These are phyloP conservation scores for Pterothamnion heteromorphum DNA, from an alignment of 31 red algal genomes.

Conservation along the genomic window DNA sequence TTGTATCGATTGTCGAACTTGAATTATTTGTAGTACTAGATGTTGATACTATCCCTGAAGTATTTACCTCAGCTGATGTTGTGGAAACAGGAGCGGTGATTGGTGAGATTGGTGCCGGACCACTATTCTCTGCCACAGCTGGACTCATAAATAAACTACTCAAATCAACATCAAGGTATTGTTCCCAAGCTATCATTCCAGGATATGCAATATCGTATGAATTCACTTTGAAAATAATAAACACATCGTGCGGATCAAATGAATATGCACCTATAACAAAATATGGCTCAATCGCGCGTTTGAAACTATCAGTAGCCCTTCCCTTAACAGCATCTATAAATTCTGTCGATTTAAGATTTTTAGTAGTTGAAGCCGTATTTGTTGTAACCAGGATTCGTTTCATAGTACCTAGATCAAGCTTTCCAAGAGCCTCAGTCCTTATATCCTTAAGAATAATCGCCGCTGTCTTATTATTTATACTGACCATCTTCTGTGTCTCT, in stretches of 20 bases:
- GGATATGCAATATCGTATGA: neutral
- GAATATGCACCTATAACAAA: neutral
- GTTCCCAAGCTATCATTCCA: neutral
- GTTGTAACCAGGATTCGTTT: neutral
- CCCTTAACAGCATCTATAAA: neutral
- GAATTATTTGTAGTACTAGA: no score
- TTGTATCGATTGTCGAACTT: no score
- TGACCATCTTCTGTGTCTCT: neutral
- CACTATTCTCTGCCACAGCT: neutral
- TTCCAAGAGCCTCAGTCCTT: neutral
- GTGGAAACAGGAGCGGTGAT: no score
- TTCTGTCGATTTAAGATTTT: neutral
- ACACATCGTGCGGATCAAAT: neutral
- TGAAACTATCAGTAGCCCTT: neutral
- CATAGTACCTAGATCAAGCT: neutral
- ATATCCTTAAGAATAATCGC: neutral
- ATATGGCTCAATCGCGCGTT: neutral
- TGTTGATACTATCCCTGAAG: no score
- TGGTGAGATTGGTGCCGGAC: neutral
- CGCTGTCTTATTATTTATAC: neutral
- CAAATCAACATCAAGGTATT: neutral
- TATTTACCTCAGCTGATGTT: no score
- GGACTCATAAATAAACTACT: neutral
- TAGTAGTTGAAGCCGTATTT: neutral
- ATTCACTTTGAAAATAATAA: neutral